Conservation (phyloP, 768 basidiomycete genomes). For the Serendipita indica region DNA sequence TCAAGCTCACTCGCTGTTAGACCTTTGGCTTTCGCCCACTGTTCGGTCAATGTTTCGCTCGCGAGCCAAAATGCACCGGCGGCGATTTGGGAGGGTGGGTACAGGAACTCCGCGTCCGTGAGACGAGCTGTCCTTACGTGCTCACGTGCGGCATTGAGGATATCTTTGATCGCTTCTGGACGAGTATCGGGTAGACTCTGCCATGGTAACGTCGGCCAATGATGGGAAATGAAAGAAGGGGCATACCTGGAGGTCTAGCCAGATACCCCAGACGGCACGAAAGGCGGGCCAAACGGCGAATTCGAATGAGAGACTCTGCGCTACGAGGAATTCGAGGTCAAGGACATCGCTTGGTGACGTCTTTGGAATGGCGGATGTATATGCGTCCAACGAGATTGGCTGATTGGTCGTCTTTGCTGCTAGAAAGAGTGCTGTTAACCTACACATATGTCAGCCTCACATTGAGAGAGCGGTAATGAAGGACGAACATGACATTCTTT, state of each 20-base stretch:
- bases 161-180: slow-evolving; percentile 32
- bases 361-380: slow-evolving; percentile 69
- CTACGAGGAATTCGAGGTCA: slow-evolving; percentile 88
- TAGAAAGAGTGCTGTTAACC: slow-evolving; percentile 89
- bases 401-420: slow-evolving; percentile 97
- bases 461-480: slow-evolving; percentile 8
- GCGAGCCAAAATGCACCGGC: slow-evolving; percentile 60
- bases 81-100: slow-evolving; percentile 87
- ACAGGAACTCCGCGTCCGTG: slow-evolving; percentile 84
- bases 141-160: slow-evolving; percentile 51
- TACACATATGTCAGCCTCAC: slow-evolving; percentile 22
- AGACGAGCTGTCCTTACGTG: slow-evolving; percentile 67
- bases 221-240: background rate
- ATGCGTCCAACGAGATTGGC: slow-evolving; percentile 74
- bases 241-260: slow-evolving; percentile 72
- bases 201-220: slow-evolving; percentile 5
- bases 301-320: slow-evolving; percentile 87
- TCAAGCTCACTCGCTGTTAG: slow-evolving; percentile 22
- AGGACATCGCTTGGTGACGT: slow-evolving; percentile 72
- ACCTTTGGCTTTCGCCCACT: slow-evolving; percentile 43
- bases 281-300: slow-evolving; percentile 89
- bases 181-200: slow-evolving; percentile 47
- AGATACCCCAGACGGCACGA: slow-evolving; percentile 74
- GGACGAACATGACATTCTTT: slow-evolving; percentile 87
- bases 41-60: slow-evolving; percentile 39